phyloP scores from a whole-genome alignment of 1,139 yeast species.

The Taphrina pruni region DNA sequence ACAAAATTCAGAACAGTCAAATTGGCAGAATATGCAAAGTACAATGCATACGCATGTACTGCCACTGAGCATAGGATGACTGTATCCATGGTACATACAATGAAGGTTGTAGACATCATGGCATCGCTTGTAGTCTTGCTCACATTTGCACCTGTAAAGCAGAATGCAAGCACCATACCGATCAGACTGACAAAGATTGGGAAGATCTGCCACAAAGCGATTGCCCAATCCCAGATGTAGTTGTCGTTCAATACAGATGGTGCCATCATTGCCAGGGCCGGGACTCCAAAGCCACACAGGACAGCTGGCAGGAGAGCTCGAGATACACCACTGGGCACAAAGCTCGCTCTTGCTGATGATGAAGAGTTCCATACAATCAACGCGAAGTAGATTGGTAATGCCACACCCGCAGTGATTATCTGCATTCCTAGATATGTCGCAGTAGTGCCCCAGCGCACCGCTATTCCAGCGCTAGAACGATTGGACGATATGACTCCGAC shows the following conservation, averaged over 20 bases:
- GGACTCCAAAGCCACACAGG: constrained; percentile 18
- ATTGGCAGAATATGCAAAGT: neutral
- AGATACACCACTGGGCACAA: constrained; percentile 31
- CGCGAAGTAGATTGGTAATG: constrained; percentile 24
- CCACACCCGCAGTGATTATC: constrained; percentile 19
- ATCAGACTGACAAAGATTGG: constrained; percentile 21
- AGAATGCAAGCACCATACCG: constrained; percentile 13
- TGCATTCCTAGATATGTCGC: constrained; percentile 13
- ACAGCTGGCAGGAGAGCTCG: constrained; percentile 35
- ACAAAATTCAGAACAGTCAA: constrained; percentile 5
- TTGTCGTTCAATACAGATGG: constrained; percentile 9
- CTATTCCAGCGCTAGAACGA: constrained; percentile 26
- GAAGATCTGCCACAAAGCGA: constrained; percentile 33
- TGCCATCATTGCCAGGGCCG: constrained; percentile 12
- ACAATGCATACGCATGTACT: constrained; percentile 28
- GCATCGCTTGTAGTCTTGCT: constrained; percentile 33
- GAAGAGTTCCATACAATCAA: constrained; percentile 23
- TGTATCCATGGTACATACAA: constrained; percentile 25
- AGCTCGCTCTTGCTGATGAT: constrained; percentile 34
- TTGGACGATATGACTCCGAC: constrained; percentile 31
- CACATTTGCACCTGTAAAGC: constrained; percentile 18
- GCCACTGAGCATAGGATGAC: constrained; percentile 29
- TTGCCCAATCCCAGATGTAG: constrained; percentile 1
- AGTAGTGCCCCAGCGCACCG: constrained; percentile 28
- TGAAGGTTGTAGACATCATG: constrained; percentile 36